Base-by-base conservation (phyloP, 2,329 filamentous ascomycete genomes). In the Fusarium illudens region DNA sequence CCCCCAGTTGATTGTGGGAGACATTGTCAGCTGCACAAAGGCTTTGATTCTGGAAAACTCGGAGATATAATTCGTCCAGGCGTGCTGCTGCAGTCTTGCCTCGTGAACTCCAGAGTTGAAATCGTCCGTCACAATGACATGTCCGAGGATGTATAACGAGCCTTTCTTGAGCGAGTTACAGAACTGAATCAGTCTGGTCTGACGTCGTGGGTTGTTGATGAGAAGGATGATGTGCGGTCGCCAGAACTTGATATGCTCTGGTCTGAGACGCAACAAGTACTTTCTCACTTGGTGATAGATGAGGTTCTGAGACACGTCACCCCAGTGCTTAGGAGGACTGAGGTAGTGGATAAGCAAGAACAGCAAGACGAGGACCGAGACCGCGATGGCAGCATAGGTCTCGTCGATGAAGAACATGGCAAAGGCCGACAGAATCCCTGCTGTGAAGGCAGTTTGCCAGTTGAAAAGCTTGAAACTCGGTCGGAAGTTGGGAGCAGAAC, bases 241-340 rank as follows among this genome's bases (percentile, higher is more conserved):
- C 93, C 94, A 97, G 76, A 96, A 97, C 74, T 97, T 97, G 78
- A 97, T 94, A 75, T 97, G 93, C 72, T 97, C 93, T 33, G 93
- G 92, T 51, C 89, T 90, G 29, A 97, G 82, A n/a, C 93, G 88
- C 29, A 97, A 82, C 29, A 97, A 80, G 74, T 97, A 96, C 73
- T 97, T 97, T 62, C 93, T 87, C 13, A 96, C 93, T 80, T 97
- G 93, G 64, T 88, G 68, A 74, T 96, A 97, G 54, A 97, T 96
- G 64, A 97, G 81, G 72, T 92, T 94, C 73, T 97, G 93, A 9
- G 92, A 94, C 17, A 97, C 93, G 77, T 96, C 93, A 1, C 93
- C 93, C 93, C 93, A 97, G 33, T 91, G 88, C 75, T 96, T 97
- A 0, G 93, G 93, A 1, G 92, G 92, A 30, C 91, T 91, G 1